Conservation (phyloP, 345 rosid genomes). For the Noccaea caerulescens region DNA sequence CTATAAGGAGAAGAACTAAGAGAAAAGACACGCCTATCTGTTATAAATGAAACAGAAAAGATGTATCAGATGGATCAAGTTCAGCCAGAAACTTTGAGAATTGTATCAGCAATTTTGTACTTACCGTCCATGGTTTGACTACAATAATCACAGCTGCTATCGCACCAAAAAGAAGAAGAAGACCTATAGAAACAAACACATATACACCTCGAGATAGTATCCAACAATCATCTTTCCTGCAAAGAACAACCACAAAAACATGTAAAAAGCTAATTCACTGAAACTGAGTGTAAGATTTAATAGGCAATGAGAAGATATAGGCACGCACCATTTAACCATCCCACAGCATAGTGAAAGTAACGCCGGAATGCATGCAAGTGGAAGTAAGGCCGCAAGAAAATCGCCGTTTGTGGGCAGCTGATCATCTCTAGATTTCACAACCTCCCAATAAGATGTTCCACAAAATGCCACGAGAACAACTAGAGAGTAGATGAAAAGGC, state of each 20-base stretch:
- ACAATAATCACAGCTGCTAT: constrained; percentile 84
- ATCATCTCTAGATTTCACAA: constrained; percentile 82
- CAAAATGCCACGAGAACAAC: constrained; percentile 94
- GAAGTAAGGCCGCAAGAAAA: constrained; percentile 97
- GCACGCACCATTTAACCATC: constrained; percentile 85
- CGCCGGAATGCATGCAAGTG: constrained; percentile 95
- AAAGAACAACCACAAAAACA: constrained; percentile 41
- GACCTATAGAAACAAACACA: constrained; percentile 81
- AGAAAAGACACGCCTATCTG: constrained; percentile 96
- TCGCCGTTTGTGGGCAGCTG: constrained; percentile 85
- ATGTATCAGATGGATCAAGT: constrained; percentile 40
- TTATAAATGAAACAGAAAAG: constrained; percentile 44
- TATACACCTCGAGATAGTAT: constrained; percentile 88
- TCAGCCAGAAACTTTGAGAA: constrained; percentile 26
- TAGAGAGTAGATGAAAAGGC: constrained; percentile 48
- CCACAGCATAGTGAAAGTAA: constrained; percentile 86
- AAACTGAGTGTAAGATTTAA: constrained; percentile 16
- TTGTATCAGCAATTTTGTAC: constrained; percentile 44
- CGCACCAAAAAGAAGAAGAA: constrained; percentile 93
- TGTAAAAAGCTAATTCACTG: constrained; percentile 25
- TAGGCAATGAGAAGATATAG: constrained; percentile 32
- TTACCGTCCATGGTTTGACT: constrained; percentile 88
- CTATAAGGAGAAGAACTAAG: constrained; percentile 82
- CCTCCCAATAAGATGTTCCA: constrained; percentile 89
- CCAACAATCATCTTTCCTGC: constrained; percentile 99